These are phyloP conservation scores for Fusarium sp. DNA, from an alignment of 2,329 filamentous ascomycete genomes.

Conservation along the genomic window DNA sequence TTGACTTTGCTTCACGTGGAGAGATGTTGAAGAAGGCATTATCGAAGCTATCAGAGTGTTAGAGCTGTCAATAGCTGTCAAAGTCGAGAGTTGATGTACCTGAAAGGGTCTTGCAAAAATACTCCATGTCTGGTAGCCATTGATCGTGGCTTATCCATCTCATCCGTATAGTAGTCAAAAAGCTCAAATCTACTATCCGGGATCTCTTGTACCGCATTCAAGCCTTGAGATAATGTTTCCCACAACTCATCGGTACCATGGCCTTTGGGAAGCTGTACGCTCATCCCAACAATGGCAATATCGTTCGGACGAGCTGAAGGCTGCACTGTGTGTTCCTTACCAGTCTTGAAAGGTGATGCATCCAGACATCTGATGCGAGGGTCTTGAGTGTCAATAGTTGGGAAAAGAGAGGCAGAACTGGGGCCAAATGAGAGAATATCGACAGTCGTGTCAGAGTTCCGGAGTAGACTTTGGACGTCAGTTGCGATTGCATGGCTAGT, in stretches of 20 bases:
- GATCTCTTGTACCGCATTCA: conserved; percentile 1
- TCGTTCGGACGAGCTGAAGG: not conserved
- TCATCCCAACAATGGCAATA: conserved; percentile 7
- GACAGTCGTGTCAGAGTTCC: not conserved
- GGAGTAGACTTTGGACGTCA: not conserved
- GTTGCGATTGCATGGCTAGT: not conserved
- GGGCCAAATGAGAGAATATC: not conserved
- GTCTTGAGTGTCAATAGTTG: not conserved
- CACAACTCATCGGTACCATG: not conserved
- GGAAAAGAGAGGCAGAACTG: not conserved
- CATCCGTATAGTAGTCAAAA: not conserved
- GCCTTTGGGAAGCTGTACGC: not conserved
- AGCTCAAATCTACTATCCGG: not conserved
- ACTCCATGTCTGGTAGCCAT: not conserved
- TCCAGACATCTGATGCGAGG: not conserved
- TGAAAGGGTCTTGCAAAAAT: conserved; percentile 1
- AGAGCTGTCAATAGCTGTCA: not conserved
- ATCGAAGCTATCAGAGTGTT: not conserved
- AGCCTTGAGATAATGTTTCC: not conserved
- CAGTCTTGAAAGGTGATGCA: not conserved
- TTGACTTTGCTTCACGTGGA: not conserved
- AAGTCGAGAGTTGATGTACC: not conserved
- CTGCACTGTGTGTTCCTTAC: too few relatives aligned
- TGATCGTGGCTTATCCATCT: not conserved
- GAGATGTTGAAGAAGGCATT: conserved; percentile 9